Evolutionary conservation across 352 stramenopile species (phyloP).

Genomic region (Pythium chondricola): DNA sequence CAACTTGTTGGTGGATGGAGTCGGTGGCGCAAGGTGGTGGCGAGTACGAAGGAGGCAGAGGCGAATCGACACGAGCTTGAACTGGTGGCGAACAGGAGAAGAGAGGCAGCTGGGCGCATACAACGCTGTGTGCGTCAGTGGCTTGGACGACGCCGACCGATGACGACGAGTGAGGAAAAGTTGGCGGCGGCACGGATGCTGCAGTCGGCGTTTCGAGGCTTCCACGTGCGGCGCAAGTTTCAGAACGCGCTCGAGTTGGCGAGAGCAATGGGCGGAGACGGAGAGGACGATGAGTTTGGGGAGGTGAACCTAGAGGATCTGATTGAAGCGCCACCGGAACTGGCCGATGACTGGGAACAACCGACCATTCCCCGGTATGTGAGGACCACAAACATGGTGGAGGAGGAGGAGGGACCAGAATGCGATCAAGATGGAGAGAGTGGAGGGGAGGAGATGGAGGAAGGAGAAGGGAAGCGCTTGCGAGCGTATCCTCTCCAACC

Average conservation of each 20-base stretch:
- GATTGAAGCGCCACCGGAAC: conserved; percentile 44
- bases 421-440: not conserved
- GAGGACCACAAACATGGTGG: no score
- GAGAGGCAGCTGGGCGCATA: not conserved
- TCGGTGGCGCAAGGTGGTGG: not conserved
- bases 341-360: conserved; percentile 55
- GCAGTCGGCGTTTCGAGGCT: conserved; percentile 67
- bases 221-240: conserved; percentile 60
- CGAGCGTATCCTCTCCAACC: not conserved
- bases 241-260: conserved; percentile 50
- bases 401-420: conserved; percentile 16
- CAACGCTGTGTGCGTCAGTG: not conserved
- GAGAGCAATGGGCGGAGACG: conserved; percentile 18
- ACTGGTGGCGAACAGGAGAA: not conserved
- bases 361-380: conserved; percentile 23
- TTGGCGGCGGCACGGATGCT: conserved; percentile 36
- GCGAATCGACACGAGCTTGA: not conserved
- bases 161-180: conserved; percentile 1
- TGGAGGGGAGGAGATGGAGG: conserved; percentile 1
- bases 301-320: conserved; percentile 56
- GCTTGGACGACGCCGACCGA: not conserved
- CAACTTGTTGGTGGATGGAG: not conserved
- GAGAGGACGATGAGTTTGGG: conserved; percentile 24
- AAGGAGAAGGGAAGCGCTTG: not conserved
- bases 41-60: no score